Evolutionary conservation across 1,284 basidiomycete species (phyloP).

Genomic region (Ceraceosorus guamensis): DNA sequence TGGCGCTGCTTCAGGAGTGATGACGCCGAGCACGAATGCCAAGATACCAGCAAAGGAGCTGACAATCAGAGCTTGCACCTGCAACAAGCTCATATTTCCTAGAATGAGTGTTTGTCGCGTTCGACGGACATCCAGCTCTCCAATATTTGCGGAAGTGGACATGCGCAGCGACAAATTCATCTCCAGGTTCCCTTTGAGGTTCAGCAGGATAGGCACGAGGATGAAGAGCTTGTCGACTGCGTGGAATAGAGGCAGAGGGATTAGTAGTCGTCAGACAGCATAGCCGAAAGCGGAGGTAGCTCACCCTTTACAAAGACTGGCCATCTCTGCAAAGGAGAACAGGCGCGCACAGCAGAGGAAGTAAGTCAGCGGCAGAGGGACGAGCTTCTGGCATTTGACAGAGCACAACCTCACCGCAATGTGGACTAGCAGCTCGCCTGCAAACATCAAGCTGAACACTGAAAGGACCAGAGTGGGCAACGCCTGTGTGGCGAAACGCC

Average conservation of each 20-base stretch:
- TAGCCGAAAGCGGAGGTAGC: neutral
- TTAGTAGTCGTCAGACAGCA: neutral
- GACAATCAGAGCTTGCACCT: slow-evolving; percentile 86
- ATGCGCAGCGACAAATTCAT: slow-evolving; percentile 65
- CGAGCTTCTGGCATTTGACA: slow-evolving; percentile 1
- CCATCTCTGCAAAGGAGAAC: slow-evolving; percentile 80
- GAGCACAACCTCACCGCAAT: slow-evolving; percentile 63
- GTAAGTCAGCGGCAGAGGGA: slow-evolving; percentile 10
- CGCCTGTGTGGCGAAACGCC: slow-evolving; percentile 35
- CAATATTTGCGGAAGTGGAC: slow-evolving; percentile 61
- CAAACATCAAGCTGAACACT: slow-evolving; percentile 61
- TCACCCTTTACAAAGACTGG: slow-evolving; percentile 70
- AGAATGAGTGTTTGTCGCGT: slow-evolving; percentile 64
- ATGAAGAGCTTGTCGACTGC: slow-evolving; percentile 83
- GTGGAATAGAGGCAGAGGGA: neutral
- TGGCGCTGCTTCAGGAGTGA: neutral
- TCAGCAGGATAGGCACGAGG: slow-evolving; percentile 87
- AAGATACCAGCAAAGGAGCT: slow-evolving; percentile 76
- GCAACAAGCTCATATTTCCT: slow-evolving; percentile 78
- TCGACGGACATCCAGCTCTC: slow-evolving; percentile 70
- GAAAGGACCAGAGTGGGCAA: slow-evolving; percentile 52
- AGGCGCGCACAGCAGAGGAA: slow-evolving; percentile 75
- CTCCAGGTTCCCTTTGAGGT: slow-evolving; percentile 92
- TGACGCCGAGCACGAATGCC: slow-evolving; percentile 65
- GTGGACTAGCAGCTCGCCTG: slow-evolving; percentile 76